Evolutionary conservation across 1,284 basidiomycete species (phyloP).

Genomic region (Anthracocystis walkeri): DNA sequence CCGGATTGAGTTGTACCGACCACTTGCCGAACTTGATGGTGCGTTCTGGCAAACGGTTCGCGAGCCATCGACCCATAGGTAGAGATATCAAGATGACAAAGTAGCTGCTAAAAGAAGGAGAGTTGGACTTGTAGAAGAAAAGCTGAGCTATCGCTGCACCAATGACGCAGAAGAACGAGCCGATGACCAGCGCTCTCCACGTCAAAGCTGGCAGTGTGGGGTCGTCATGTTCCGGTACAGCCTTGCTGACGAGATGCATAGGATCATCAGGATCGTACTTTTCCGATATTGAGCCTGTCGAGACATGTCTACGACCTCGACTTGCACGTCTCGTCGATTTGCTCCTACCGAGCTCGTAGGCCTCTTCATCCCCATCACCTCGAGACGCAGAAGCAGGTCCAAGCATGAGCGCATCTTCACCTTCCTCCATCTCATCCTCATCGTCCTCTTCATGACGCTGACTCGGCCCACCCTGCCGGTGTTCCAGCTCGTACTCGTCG

Average conservation of each 20-base stretch:
- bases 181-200: conserved; percentile 73
- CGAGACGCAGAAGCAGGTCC: conserved; percentile 34
- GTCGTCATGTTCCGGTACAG: conserved; percentile 74
- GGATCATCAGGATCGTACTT: conserved; percentile 63
- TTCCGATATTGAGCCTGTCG: conserved; percentile 36
- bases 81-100: conserved; percentile 73
- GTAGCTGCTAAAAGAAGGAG: conserved; percentile 73
- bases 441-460: conserved; percentile 20
- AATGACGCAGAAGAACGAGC: conserved; percentile 72
- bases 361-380: conserved; percentile 20
- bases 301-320: conserved; percentile 27
- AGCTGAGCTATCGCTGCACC: conserved; percentile 71
- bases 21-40: conserved; percentile 63
- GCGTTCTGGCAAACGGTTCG: conserved; percentile 62
- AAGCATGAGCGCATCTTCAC: conserved; percentile 52
- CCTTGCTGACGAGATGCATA: conserved; percentile 63
- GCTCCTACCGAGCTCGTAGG: conserved; percentile 24
- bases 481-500: conserved; percentile 33
- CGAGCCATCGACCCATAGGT: conserved; percentile 71
- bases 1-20: conserved; percentile 71
- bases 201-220: conserved; percentile 73
- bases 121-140: conserved; percentile 68
- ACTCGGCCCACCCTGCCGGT: conserved; percentile 2
- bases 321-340: conserved; percentile 23
- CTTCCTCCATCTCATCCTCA: conserved; percentile 34